Conservation (phyloP, 169 alveolate genomes). For the Theileria sp. region DNA sequence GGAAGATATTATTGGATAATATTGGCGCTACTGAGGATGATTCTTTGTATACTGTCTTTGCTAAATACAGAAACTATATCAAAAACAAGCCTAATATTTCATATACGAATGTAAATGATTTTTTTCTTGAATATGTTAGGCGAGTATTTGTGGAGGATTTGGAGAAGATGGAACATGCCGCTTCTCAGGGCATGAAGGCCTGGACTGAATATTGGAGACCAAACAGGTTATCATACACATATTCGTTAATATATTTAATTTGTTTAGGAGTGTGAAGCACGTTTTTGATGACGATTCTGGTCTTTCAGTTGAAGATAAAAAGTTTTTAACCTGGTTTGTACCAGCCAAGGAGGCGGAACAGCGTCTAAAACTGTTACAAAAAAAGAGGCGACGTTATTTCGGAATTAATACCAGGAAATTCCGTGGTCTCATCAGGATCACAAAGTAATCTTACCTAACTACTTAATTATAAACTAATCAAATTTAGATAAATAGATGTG, state of each 20-base stretch:
- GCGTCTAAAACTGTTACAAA: background rate
- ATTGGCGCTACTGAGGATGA: conserved; percentile 38
- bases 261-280: conserved; percentile 45
- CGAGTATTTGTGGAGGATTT: conserved; percentile 39
- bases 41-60: conserved; percentile 11
- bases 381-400: conserved; percentile 9
- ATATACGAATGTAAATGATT: background rate
- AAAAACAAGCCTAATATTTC: conserved; percentile 23
- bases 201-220: conserved; percentile 68
- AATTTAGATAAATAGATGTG: no score
- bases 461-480: conserved; percentile 11
- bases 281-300: background rate
- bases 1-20: conserved; percentile 25
- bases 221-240: conserved; percentile 21
- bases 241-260: background rate
- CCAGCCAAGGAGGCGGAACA: background rate
- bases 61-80: conserved; percentile 24
- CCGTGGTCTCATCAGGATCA: conserved; percentile 22
- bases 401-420: conserved; percentile 32
- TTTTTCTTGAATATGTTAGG: conserved; percentile 36
- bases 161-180: conserved; percentile 53
- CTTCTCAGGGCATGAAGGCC: conserved; percentile 45
- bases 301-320: conserved; percentile 25
- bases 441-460: conserved; percentile 26
- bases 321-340: background rate